phyloP scores from a whole-genome alignment of 208 protist species.

The Histomonas meleagridis region DNA sequence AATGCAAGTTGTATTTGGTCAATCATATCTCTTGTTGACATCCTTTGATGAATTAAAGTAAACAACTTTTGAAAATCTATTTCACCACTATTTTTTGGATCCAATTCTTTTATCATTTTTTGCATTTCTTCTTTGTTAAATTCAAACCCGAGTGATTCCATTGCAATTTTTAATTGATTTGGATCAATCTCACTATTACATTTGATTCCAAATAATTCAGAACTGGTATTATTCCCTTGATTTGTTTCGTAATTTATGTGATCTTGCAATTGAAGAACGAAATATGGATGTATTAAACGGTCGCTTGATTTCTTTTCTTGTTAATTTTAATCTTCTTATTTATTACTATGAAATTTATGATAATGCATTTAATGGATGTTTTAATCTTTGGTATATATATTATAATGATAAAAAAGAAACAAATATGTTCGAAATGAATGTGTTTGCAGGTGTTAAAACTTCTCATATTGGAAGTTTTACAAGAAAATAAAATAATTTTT shows the following conservation, averaged over 20 bases:
- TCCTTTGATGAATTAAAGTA: conserved; percentile 69
- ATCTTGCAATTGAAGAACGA: too few relatives aligned
- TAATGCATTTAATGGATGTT: too few relatives aligned
- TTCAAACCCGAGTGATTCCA: conserved; percentile 94
- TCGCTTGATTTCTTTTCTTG: too few relatives aligned
- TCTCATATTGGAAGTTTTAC: too few relatives aligned
- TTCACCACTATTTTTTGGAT: conserved; percentile 61
- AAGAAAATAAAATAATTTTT: too few relatives aligned
- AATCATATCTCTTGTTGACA: conserved; percentile 68
- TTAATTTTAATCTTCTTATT: too few relatives aligned
- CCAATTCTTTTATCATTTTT: conserved; percentile 65
- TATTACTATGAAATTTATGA: too few relatives aligned
- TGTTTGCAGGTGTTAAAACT: too few relatives aligned
- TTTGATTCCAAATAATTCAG: conserved; percentile 85
- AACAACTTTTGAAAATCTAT: conserved; percentile 68
- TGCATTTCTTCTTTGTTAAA: conserved; percentile 76
- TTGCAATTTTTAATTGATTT: conserved; percentile 96
- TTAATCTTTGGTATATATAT: too few relatives aligned
- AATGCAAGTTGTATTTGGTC: conserved; percentile 49
- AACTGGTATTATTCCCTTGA: conserved; percentile 92
- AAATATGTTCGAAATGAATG: too few relatives aligned
- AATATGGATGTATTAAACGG: too few relatives aligned
- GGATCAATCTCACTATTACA: conserved; percentile 73
- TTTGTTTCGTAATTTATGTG: conserved; percentile 94
- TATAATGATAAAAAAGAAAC: too few relatives aligned